Percentiles rank a stretch among this genome's conserved stretches.
Evolutionary conservation across 2,329 filamentous ascomycete genomes (phyloP).

Genomic region (Coniosporium tulheliwenetii): DNA sequence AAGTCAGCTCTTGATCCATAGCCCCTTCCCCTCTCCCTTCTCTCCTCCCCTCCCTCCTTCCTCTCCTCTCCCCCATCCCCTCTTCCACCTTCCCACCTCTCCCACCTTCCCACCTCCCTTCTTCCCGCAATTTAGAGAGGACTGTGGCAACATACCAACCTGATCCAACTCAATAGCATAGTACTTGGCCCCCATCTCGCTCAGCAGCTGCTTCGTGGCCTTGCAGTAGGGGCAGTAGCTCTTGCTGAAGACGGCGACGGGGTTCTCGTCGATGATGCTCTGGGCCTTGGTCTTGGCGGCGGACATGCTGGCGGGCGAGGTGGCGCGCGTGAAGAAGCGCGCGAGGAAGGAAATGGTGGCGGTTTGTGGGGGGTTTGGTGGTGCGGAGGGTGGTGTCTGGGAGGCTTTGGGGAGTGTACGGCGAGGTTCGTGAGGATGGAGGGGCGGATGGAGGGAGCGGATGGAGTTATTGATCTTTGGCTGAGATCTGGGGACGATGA

Average conservation of each 20-base stretch:
- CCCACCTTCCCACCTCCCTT: background rate
- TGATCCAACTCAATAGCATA: constrained; percentile 71
- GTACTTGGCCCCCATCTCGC: constrained; percentile 54
- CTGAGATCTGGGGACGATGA: background rate
- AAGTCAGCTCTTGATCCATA: background rate
- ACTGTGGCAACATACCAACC: constrained; percentile 43
- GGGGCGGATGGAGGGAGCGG: background rate
- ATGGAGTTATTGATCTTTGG: background rate
- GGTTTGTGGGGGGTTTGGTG: constrained; percentile 2
- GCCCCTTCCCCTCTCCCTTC: no score
- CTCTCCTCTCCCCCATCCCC: background rate
- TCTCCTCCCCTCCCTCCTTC: no score
- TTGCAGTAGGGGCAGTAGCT: constrained; percentile 90
- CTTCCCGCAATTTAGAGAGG: background rate
- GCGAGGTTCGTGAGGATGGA: background rate
- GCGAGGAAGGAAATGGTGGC: constrained; percentile 52
- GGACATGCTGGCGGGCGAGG: constrained; percentile 56
- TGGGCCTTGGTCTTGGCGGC: constrained; percentile 73
- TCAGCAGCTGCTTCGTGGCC: constrained; percentile 60
- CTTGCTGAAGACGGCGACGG: constrained; percentile 93
- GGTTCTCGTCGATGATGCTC: constrained; percentile 74
- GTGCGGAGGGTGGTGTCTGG: background rate
- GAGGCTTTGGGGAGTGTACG: background rate
- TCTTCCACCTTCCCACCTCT: background rate
- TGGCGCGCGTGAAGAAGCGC: constrained; percentile 49